These are phyloP conservation scores for Mycena haematopus DNA, from an alignment of 768 basidiomycete species.

Conservation along the genomic window DNA sequence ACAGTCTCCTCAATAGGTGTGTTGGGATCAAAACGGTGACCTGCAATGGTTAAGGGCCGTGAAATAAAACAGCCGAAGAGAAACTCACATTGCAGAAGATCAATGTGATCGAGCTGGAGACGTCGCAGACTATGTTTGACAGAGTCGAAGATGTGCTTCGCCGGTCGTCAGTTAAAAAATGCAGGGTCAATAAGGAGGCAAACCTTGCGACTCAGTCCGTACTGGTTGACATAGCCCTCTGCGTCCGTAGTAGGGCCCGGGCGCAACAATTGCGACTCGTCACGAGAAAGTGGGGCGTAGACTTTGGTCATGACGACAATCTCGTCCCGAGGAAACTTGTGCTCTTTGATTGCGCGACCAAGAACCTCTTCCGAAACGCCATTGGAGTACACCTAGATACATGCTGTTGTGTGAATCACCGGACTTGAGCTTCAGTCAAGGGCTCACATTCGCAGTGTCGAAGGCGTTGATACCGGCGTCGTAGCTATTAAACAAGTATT, in stretches of 20 bases:
- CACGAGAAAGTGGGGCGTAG: slow-evolving; percentile 33
- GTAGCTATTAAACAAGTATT: slow-evolving; percentile 16
- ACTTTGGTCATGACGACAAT: slow-evolving; percentile 53
- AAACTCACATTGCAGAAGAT: slow-evolving; percentile 55
- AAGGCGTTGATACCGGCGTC: slow-evolving; percentile 45
- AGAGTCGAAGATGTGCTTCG: slow-evolving; percentile 62
- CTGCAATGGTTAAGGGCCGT: slow-evolving; percentile 30
- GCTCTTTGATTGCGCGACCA: slow-evolving; percentile 45
- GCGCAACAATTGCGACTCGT: slow-evolving; percentile 42
- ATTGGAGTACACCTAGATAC: slow-evolving; percentile 12
- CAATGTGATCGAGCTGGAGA: slow-evolving; percentile 60
- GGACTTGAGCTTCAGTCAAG: neutral
- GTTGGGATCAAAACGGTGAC: slow-evolving; percentile 39
- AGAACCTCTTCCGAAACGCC: slow-evolving; percentile 47
- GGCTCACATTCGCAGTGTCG: slow-evolving; percentile 41
- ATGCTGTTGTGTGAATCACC: neutral
- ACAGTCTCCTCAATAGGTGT: slow-evolving; percentile 46
- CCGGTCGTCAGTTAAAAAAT: too few relatives aligned
- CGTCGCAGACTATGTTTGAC: slow-evolving; percentile 49
- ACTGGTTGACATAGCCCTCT: slow-evolving; percentile 50
- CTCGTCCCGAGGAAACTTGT: slow-evolving; percentile 44
- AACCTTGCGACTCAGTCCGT: slow-evolving; percentile 54
- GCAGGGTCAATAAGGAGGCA: too few relatives aligned
- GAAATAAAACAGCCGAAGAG: neutral
- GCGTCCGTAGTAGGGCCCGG: slow-evolving; percentile 39